These are phyloP conservation scores for Ceratocystis destructans DNA, from an alignment of 2,329 filamentous ascomycete genomes.

Conservation along the genomic window DNA sequence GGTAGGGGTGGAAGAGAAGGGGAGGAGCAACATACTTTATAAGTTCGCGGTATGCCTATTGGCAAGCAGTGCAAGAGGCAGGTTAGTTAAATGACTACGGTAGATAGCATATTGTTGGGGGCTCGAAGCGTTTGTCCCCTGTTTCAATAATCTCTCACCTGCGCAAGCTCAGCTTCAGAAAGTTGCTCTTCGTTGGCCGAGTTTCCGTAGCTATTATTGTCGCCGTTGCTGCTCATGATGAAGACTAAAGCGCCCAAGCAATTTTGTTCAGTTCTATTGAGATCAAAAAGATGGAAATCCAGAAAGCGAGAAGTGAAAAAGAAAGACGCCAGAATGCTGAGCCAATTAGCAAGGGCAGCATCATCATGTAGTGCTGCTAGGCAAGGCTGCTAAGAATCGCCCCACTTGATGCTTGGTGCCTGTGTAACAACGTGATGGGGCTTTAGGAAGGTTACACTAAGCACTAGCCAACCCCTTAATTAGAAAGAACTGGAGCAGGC, in stretches of 20 bases:
- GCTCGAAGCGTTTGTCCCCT: neutral
- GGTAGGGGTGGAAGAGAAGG: neutral
- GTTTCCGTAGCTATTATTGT: neutral
- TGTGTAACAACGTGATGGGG: too few relatives aligned
- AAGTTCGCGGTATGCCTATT: constrained; percentile 5
- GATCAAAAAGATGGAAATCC: too few relatives aligned
- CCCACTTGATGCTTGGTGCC: too few relatives aligned
- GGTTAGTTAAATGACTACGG: neutral
- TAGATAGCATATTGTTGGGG: neutral
- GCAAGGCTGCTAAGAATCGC: too few relatives aligned
- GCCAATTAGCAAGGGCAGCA: too few relatives aligned
- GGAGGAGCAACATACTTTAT: neutral
- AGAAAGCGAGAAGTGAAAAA: too few relatives aligned
- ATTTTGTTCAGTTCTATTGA: too few relatives aligned
- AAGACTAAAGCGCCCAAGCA: neutral
- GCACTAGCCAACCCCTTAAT: too few relatives aligned
- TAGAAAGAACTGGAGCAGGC: too few relatives aligned
- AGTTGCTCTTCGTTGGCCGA: constrained; percentile 24
- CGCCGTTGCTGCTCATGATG: neutral
- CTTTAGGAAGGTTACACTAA: too few relatives aligned
- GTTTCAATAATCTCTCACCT: neutral
- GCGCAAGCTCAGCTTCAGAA: constrained; percentile 2
- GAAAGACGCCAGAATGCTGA: too few relatives aligned
- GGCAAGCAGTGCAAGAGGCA: neutral
- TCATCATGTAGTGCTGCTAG: too few relatives aligned